Percentiles rank a stretch among this genome's conserved stretches.
phyloP scores from a whole-genome alignment of 768 basidiomycete genomes.

The Kwoniella europaea region DNA sequence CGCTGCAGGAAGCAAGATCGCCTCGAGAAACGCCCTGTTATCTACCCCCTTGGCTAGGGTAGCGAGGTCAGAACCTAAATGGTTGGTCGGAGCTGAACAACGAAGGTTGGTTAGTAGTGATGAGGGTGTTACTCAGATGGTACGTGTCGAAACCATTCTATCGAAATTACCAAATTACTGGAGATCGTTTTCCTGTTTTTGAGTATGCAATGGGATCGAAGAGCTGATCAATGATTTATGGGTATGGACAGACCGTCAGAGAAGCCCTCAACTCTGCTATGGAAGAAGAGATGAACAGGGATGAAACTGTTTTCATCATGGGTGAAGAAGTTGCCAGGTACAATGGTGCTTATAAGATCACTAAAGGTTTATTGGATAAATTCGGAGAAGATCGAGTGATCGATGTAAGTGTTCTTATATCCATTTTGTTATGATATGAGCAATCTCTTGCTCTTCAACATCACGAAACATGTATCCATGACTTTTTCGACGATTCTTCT shows the following conservation, averaged over 20 bases:
- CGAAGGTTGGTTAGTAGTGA: slow-evolving; percentile 48
- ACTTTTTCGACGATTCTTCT: too few species aligned
- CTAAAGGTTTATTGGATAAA: slow-evolving; percentile 98
- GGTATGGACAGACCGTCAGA: slow-evolving; percentile 75
- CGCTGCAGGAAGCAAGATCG: slow-evolving; percentile 22
- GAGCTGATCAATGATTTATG: neutral
- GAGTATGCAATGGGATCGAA: neutral
- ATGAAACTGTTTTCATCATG: slow-evolving; percentile 90
- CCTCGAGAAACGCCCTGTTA: slow-evolving; percentile 44
- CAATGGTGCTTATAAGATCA: slow-evolving; percentile 76
- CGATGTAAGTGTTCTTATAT: slow-evolving; percentile 62
- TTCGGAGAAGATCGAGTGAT: slow-evolving; percentile 98
- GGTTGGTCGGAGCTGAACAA: slow-evolving; percentile 41
- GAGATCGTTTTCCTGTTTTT: neutral
- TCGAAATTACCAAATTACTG: neutral
- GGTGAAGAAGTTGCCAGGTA: slow-evolving; percentile 99
- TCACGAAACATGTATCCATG: too few species aligned
- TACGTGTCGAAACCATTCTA: slow-evolving; percentile 28
- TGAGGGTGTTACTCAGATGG: slow-evolving; percentile 51
- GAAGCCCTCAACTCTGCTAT: slow-evolving; percentile 96
- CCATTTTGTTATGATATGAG: too few species aligned
- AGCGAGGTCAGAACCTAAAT: slow-evolving; percentile 41
- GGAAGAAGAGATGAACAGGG: slow-evolving; percentile 99
- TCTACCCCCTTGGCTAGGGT: slow-evolving; percentile 50
- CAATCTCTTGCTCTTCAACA: too few species aligned